Evolutionary conservation across 169 alveolate genomes (phyloP).

Genomic region (Plasmodium falciparum): DNA sequence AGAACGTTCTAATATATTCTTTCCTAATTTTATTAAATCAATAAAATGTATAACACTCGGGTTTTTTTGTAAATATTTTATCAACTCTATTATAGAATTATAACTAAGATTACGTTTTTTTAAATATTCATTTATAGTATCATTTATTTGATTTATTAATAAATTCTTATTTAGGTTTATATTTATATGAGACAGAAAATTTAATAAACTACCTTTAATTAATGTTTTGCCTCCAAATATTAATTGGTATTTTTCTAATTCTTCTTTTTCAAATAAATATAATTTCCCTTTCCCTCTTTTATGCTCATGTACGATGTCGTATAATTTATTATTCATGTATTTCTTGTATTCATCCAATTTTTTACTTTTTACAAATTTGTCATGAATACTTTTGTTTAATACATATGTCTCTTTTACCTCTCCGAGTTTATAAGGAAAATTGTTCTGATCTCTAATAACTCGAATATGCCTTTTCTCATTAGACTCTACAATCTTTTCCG

Average conservation of each 20-base stretch:
- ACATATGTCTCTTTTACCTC: conserved; percentile 35
- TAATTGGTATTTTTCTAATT: neutral
- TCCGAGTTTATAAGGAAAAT: conserved; percentile 24
- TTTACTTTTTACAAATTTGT: neutral
- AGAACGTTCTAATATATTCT: conserved; percentile 16
- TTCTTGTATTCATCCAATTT: conserved; percentile 6
- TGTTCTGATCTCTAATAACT: conserved; percentile 20
- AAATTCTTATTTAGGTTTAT: neutral
- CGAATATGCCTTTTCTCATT: conserved; percentile 20
- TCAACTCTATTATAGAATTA: conserved; percentile 30
- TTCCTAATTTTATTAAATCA: conserved; percentile 30
- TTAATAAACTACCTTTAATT: conserved; percentile 24
- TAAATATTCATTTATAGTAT: neutral
- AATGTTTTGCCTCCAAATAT: neutral
- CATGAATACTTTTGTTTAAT: conserved; percentile 19
- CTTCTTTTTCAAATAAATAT: conserved; percentile 27
- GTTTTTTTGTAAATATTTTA: conserved; percentile 20
- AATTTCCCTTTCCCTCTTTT: neutral
- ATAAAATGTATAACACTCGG: conserved; percentile 6
- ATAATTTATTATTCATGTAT: conserved; percentile 26
- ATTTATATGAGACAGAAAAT: conserved; percentile 13
- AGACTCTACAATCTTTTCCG: neutral
- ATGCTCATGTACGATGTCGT: conserved; percentile 7
- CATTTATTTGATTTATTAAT: neutral
- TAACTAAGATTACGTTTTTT: conserved; percentile 11